phyloP scores from a whole-genome alignment of 148 eudicot species.

The Chenopodium album region DNA sequence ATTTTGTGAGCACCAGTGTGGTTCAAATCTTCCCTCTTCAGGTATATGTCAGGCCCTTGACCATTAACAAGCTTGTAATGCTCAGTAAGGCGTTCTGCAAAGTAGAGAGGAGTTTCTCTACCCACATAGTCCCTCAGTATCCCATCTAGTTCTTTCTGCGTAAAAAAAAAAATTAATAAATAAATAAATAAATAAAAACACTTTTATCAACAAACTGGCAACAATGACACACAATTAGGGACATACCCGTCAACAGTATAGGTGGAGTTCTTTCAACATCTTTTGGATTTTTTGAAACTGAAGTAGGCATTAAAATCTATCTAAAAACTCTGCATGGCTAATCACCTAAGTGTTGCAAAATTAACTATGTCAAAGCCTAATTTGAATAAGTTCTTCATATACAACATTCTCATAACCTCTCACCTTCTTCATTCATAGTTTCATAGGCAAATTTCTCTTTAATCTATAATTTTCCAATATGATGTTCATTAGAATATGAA shows the following conservation, averaged over 20 bases:
- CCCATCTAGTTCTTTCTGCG: slow-evolving; percentile 77
- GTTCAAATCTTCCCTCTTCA: slow-evolving; percentile 93
- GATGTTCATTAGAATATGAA: not conserved
- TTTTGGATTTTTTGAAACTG: too few species aligned
- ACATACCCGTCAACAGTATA: not conserved
- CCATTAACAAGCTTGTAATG: slow-evolving; percentile 82
- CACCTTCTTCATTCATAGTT: too few species aligned
- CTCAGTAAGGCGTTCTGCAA: slow-evolving; percentile 90
- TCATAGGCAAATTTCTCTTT: too few species aligned
- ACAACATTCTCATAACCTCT: too few species aligned
- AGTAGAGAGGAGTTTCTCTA: slow-evolving; percentile 89
- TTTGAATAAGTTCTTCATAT: too few species aligned
- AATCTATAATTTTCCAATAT: not conserved
- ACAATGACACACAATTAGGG: not conserved
- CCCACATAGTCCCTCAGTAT: slow-evolving; percentile 91
- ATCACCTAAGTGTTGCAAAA: too few species aligned
- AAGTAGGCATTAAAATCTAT: too few species aligned
- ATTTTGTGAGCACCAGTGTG: slow-evolving; percentile 95
- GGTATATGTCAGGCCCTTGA: slow-evolving; percentile 79
- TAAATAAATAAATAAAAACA: not conserved
- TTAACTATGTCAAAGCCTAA: too few species aligned
- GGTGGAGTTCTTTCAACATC: too few species aligned
- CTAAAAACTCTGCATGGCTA: too few species aligned
- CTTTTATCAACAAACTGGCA: not conserved
- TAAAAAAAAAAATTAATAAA: not conserved